Evolutionary conservation across 768 basidiomycete genomes (phyloP).

Genomic region (Pleurotus eryngii): DNA sequence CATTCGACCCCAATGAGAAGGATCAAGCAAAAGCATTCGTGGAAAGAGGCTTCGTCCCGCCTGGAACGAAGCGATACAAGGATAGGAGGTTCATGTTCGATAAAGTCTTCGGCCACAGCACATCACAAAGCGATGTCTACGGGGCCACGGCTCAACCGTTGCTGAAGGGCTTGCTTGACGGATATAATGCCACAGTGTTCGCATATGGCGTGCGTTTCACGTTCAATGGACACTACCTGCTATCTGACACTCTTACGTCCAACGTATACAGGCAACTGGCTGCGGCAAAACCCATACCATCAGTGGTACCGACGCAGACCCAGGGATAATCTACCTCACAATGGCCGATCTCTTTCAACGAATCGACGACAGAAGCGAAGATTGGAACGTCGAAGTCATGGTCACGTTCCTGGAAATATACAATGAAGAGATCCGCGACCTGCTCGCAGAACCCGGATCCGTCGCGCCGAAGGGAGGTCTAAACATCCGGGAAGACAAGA

Average conservation of each 20-base stretch:
- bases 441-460: slow-evolving; percentile 73
- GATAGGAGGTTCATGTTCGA: slow-evolving; percentile 98
- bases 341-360: slow-evolving; percentile 96
- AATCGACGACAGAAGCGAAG: slow-evolving; percentile 83
- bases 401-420: slow-evolving; percentile 99
- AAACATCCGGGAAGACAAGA: slow-evolving; percentile 91
- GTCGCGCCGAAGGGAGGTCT: slow-evolving; percentile 75
- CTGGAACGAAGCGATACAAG: slow-evolving; percentile 91
- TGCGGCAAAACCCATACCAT: slow-evolving; percentile 99
- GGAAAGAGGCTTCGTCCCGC: slow-evolving; percentile 81
- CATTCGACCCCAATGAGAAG: slow-evolving; percentile 94
- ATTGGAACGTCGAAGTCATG: slow-evolving; percentile 82
- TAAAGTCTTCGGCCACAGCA: slow-evolving; percentile 79
- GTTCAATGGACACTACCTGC: not conserved
- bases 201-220: slow-evolving; percentile 85
- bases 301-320: slow-evolving; percentile 83
- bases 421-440: slow-evolving; percentile 97
- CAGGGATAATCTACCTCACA: slow-evolving; percentile 93
- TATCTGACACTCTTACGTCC: slow-evolving; percentile 11
- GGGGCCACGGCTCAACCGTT: slow-evolving; percentile 83
- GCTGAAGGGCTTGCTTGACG: slow-evolving; percentile 81
- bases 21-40: slow-evolving; percentile 77
- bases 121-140: slow-evolving; percentile 85
- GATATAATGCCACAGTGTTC: slow-evolving; percentile 96
- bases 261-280: slow-evolving; percentile 84